These are phyloP conservation scores for Leucogyrophana mollusca DNA, from an alignment of 768 basidiomycete genomes.

Conservation along the genomic window DNA sequence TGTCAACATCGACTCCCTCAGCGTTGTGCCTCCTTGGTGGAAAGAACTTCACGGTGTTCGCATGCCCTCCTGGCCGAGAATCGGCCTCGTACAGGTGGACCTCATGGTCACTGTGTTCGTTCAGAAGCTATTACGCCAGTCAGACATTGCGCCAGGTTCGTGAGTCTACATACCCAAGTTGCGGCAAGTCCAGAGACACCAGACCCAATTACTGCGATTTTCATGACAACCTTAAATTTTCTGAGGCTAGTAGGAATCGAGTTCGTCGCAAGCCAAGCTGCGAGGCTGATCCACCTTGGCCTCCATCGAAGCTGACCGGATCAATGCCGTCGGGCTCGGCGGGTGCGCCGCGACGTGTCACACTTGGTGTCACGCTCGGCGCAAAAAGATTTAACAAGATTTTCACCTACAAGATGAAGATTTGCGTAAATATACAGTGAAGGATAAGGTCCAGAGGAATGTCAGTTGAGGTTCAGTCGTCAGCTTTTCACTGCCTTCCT, in stretches of 20 bases:
- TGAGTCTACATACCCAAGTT: conserved; percentile 62
- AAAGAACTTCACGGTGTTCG: conserved; percentile 64
- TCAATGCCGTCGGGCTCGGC: too few relatives aligned
- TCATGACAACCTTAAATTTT: conserved; percentile 35
- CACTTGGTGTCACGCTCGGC: too few relatives aligned
- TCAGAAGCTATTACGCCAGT: conserved; percentile 48
- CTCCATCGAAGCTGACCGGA: too few relatives aligned
- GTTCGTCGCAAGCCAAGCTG: too few relatives aligned
- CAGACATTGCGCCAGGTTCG: not conserved
- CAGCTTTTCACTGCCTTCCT: not conserved
- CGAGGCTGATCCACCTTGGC: too few relatives aligned
- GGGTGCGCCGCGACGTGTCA: too few relatives aligned
- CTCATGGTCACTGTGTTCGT: conserved; percentile 71
- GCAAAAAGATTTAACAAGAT: too few relatives aligned
- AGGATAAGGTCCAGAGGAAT: too few relatives aligned
- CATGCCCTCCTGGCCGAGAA: conserved; percentile 68
- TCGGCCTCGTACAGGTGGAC: conserved; percentile 76
- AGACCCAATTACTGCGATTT: conserved; percentile 72
- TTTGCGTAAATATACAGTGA: too few relatives aligned
- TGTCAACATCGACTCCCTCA: conserved; percentile 59
- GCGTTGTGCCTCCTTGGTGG: conserved; percentile 31
- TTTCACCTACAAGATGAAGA: too few relatives aligned
- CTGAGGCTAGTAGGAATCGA: too few relatives aligned
- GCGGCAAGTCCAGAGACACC: conserved; percentile 79
- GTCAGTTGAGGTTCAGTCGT: too few relatives aligned